Evolutionary conservation across 768 basidiomycete species (phyloP), one percentile per base, ranked within the genome.

Genomic region (Tylopilus sp.): DNA sequence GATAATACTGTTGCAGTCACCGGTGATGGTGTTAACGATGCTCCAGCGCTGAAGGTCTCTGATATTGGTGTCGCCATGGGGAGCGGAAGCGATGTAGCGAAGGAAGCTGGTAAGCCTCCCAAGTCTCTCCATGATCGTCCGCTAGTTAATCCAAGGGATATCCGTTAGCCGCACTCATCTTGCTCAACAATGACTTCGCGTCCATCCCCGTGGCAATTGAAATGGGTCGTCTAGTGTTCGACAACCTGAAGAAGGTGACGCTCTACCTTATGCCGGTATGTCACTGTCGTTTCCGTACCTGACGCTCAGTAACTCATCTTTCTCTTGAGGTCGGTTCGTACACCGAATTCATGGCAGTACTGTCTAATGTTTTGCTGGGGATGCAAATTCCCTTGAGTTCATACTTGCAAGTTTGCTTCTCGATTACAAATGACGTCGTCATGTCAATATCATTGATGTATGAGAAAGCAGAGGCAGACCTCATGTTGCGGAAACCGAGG

Each of bases 11-110:
- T 82, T 10, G 80, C 79, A 2, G 80, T 77, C 1, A 75, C 76
- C 1, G 83, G 83, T 3, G 83, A 85, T 55, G 84, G 84, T 37
- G 77, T 79, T 22, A 81, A 81, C 49, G 80, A 81, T 58, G 74
- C 75, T 0, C 76, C 79, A 0, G 75, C 78, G 0, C 64, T 83
- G 33, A 81, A 80, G 60, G 77, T 72, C 0, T 73, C 79, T 2
- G 77, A 85, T 52, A 76, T 84, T 21, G 82, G 83, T 45, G 75
- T 84, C 11, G 77, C 79, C 4, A 77, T 80, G 71, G 79, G 76
- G 16, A 66, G 71, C n/a, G 77, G 77, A 29, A 73, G 72, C 26
- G 76, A 79, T 58, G 76, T 79, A 5, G 77, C 78, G 10, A 80
- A 85, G 58, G 79, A 81, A 54, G 81, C 82, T 10, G 76, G 80